Evolutionary conservation across 768 basidiomycete species (phyloP), one percentile per base, ranked within the genome.

Genomic region (Cystobasidium ongulense): DNA sequence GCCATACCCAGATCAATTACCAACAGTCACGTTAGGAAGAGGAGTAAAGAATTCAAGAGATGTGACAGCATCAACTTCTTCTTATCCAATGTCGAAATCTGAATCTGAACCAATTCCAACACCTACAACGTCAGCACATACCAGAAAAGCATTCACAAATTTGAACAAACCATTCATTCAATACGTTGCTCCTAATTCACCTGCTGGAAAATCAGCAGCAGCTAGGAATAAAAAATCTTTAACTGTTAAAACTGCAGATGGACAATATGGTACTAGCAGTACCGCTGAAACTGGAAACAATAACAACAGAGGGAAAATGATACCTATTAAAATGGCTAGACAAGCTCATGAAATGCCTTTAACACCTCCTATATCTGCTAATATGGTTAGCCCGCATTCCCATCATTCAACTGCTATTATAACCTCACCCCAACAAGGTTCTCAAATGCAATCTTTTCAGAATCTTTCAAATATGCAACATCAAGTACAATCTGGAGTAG

Each of bases 1-100:
- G 2, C 77, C 77, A 4, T 78, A 78, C 67, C 76, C 77, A 31
- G 74, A 76, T 10, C 77, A 77, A 63, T 63, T 76, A 57, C 76
- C 77, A 18, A 78, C 77, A 1, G 52, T 75, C 7, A 77, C 76
- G 0, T 63, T 76, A 29, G 77, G 76, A 1, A 67, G 76, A 18
- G 75, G 76, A 11, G 41, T 52, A 39, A 75, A 75, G 63, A 63
- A 75, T 63, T 36, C 67, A 18, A 65, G 74, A 21, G 76, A 77
- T 29, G 73, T 76, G 21, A 50, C n/a, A 23, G 3, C 29, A 29
- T 39, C 33, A 10, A 21, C 68, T 10, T 27, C 63, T 64, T 38
- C 63, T 46, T 46, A 18, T 38, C 63, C 63, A 21, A 39, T 39
- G 54, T 1, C 52, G 18, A 46, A 31, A 54, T 35, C 21, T 4